Evolutionary conservation across 1,139 yeast genomes (phyloP).

Genomic region (Candida dubliniensis): DNA sequence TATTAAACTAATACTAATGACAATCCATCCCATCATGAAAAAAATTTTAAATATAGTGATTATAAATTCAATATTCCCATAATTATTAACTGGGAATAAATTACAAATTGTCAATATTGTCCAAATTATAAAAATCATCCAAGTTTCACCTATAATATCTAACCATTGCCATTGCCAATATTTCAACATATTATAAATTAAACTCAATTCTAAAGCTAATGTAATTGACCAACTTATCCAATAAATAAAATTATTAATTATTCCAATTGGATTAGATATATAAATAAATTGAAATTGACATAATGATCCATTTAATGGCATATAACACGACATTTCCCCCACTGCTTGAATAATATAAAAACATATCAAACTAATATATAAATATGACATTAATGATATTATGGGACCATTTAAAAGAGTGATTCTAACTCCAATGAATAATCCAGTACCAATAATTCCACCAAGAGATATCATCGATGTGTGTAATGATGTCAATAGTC

Average conservation of each 20-base stretch:
- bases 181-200: slow-evolving; percentile 18
- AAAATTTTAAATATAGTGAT: slow-evolving; percentile 22
- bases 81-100: slow-evolving; percentile 23
- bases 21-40: slow-evolving; percentile 21
- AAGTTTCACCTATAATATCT: slow-evolving; percentile 1
- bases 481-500: slow-evolving; percentile 19
- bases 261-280: slow-evolving; percentile 19
- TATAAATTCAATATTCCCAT: slow-evolving; percentile 24
- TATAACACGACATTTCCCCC: slow-evolving; percentile 22
- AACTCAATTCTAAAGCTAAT: slow-evolving; percentile 24
- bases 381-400: slow-evolving; percentile 19
- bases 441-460: slow-evolving; percentile 31
- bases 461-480: slow-evolving; percentile 27
- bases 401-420: slow-evolving; percentile 22
- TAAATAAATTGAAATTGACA: slow-evolving; percentile 23
- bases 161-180: slow-evolving; percentile 16
- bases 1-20: slow-evolving; percentile 7
- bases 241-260: slow-evolving; percentile 23
- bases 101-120: slow-evolving; percentile 18
- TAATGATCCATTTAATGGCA: slow-evolving; percentile 24
- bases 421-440: slow-evolving; percentile 23
- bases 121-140: slow-evolving; percentile 18
- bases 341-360: slow-evolving; percentile 20
- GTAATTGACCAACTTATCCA: slow-evolving; percentile 32
- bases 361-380: slow-evolving; percentile 19